A percentile compares a stretch with the other conserved stretches of the same genome.
Evolutionary conservation across 164 flowering plant species (phyloP).

Genomic region (Stephania yunnanensis): DNA sequence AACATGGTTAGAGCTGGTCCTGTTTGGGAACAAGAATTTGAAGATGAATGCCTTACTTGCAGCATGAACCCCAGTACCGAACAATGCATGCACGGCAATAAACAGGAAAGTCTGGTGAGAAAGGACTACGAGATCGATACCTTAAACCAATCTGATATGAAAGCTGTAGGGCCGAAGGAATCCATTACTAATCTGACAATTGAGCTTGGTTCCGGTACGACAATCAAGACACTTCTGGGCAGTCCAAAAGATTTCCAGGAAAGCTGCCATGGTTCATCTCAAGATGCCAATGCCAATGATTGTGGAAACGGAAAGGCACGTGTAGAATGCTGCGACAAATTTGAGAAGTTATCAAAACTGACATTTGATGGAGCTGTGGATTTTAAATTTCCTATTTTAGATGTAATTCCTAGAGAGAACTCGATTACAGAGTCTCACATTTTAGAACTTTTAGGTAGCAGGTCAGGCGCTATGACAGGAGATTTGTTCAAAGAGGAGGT

Average conservation of each 20-base stretch:
- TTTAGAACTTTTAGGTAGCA: constrained; percentile 43
- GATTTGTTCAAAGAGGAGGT: constrained; percentile 2
- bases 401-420: constrained; percentile 29
- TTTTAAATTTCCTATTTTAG: constrained; percentile 48
- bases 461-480: constrained; percentile 15
- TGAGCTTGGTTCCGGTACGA: neutral
- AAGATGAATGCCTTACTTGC: constrained; percentile 1
- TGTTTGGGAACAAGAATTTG: constrained; percentile 6
- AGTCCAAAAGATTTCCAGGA: neutral
- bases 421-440: constrained; percentile 20
- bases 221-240: neutral
- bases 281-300: constrained; percentile 5
- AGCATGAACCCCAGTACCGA: too few relatives aligned
- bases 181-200: neutral
- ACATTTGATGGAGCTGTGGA: constrained; percentile 28
- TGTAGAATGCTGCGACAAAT: constrained; percentile 8
- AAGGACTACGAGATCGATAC: neutral
- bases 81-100: too few relatives aligned
- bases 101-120: neutral
- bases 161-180: neutral
- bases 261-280: neutral
- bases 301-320: neutral
- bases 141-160: neutral
- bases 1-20: neutral
- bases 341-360: constrained; percentile 21